These are phyloP conservation scores for Suhomyces taliae DNA, from an alignment of 1,139 yeast genomes.

Conservation along the genomic window DNA sequence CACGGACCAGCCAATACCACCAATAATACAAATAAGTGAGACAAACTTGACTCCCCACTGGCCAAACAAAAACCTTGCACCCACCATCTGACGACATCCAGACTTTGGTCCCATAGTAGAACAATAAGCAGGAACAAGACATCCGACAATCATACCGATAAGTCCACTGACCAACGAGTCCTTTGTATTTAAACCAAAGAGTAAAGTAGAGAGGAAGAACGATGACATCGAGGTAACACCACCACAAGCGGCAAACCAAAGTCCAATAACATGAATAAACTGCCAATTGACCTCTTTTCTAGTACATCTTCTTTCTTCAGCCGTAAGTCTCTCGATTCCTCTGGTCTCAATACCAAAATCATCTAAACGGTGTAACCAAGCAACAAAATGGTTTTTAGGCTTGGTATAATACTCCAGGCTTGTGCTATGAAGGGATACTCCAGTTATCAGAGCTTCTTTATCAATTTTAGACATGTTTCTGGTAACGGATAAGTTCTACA, in stretches of 20 bases:
- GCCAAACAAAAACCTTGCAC: conserved; percentile 41
- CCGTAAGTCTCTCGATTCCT: conserved; percentile 32
- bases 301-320: conserved; percentile 23
- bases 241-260: conserved; percentile 44
- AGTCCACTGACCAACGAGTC: conserved; percentile 35
- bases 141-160: conserved; percentile 33
- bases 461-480: background rate
- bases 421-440: background rate
- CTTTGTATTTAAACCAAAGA: conserved; percentile 29
- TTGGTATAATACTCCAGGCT: background rate
- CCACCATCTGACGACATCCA: conserved; percentile 44
- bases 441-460: background rate
- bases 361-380: conserved; percentile 24
- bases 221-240: conserved; percentile 44
- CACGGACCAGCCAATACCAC: conserved; percentile 45
- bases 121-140: conserved; percentile 41
- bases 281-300: conserved; percentile 8
- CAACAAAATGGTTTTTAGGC: background rate
- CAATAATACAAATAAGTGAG: conserved; percentile 34
- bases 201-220: conserved; percentile 34
- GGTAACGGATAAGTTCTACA: too few relatives aligned
- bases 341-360: conserved; percentile 30
- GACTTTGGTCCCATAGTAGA: conserved; percentile 43
- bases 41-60: conserved; percentile 40
- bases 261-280: conserved; percentile 23